These are phyloP conservation scores for Luffa acutangula DNA, from an alignment of 306 rosid genomes.

Conservation along the genomic window DNA sequence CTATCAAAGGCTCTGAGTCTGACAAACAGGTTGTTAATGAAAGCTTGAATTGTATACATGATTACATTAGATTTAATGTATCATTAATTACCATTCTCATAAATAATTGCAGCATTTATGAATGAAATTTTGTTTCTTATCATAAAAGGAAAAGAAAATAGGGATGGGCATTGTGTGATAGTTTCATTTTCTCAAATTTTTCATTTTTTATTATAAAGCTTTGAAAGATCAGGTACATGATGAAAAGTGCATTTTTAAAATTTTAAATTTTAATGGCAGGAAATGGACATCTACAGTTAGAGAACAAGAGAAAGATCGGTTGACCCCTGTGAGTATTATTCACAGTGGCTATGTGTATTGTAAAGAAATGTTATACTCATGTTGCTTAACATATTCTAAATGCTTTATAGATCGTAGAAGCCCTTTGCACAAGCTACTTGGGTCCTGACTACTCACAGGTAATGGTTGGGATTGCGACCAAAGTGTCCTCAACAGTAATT, in stretches of 20 bases:
- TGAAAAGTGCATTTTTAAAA: constrained; percentile 9
- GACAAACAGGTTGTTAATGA: constrained; percentile 65
- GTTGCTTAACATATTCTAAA: constrained; percentile 21
- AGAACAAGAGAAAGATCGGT: constrained; percentile 72
- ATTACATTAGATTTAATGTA: background rate
- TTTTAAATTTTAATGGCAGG: constrained; percentile 35
- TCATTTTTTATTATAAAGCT: background rate
- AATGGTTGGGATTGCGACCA: background rate
- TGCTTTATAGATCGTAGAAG: constrained; percentile 72
- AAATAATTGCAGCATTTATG: background rate
- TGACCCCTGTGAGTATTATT: constrained; percentile 67
- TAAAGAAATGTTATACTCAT: background rate
- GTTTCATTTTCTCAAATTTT: background rate
- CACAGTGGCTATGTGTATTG: background rate
- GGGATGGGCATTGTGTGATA: background rate
- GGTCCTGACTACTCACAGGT: constrained; percentile 94
- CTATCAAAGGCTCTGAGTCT: constrained; percentile 68
- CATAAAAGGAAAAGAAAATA: background rate
- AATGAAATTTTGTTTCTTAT: background rate
- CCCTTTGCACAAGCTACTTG: constrained; percentile 68
- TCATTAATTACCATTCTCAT: background rate
- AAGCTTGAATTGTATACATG: background rate
- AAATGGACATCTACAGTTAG: constrained; percentile 78
- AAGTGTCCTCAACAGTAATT: background rate
- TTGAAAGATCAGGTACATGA: background rate